A percentile compares a stretch with the other conserved stretches of the same genome.
These are phyloP conservation scores for Lentinula lateritia DNA, from an alignment of 768 basidiomycete genomes.

Conservation along the genomic window DNA sequence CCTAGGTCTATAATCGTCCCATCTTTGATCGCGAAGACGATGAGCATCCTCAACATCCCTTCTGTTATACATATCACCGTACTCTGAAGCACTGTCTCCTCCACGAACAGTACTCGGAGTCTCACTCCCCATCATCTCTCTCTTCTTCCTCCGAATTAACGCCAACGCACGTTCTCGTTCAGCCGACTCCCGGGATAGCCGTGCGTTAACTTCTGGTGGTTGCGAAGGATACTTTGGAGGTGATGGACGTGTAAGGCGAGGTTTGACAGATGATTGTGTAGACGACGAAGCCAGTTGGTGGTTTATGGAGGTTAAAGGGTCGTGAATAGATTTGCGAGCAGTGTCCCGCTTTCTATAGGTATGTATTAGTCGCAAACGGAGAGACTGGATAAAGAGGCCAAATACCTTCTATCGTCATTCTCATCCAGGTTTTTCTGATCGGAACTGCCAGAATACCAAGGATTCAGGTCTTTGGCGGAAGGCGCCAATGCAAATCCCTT, in stretches of 20 bases:
- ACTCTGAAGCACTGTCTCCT: slow-evolving; percentile 38
- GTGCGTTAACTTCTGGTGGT: slow-evolving; percentile 45
- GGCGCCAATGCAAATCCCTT: slow-evolving; percentile 73
- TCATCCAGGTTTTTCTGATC: slow-evolving; percentile 19
- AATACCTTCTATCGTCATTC: slow-evolving; percentile 32
- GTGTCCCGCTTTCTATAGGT: slow-evolving; percentile 53
- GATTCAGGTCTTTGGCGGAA: slow-evolving; percentile 68
- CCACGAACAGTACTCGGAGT: slow-evolving; percentile 69
- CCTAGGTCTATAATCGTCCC: slow-evolving; percentile 1
- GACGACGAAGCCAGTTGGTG: slow-evolving; percentile 49
- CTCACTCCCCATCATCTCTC: slow-evolving; percentile 56
- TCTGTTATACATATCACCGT: slow-evolving; percentile 67
- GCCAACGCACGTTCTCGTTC: slow-evolving; percentile 74
- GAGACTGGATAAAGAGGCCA: neutral
- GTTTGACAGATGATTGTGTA: slow-evolving; percentile 17
- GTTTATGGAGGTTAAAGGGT: slow-evolving; percentile 73
- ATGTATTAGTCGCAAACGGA: neutral
- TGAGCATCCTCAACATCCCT: slow-evolving; percentile 71
- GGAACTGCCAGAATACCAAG: slow-evolving; percentile 59
- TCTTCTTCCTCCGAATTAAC: slow-evolving; percentile 60
- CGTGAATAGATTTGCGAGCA: slow-evolving; percentile 55
- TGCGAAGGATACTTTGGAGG: slow-evolving; percentile 15
- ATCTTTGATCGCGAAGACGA: slow-evolving; percentile 23
- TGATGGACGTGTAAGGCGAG: slow-evolving; percentile 14
- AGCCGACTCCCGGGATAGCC: slow-evolving; percentile 65